Evolutionary conservation across 768 basidiomycete species (phyloP).

Genomic region (Auricularia sp.): DNA sequence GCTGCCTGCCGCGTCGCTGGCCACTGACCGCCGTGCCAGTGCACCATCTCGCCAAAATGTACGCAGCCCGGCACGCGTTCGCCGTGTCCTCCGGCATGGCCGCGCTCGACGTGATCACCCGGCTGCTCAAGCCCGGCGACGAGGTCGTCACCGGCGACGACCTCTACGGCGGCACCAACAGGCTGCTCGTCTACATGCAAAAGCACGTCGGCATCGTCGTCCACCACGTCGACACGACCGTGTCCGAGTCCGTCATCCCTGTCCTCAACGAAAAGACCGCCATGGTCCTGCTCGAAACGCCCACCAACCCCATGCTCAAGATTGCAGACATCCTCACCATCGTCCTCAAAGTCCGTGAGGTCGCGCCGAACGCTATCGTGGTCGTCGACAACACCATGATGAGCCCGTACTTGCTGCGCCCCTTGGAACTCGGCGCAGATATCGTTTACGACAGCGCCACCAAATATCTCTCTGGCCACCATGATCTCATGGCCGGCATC

Average conservation of each 20-base stretch:
- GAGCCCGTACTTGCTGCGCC: constrained; percentile 94
- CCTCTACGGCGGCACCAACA: constrained; percentile 95
- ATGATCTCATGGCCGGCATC: constrained; percentile 97
- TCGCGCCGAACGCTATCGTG: constrained; percentile 67
- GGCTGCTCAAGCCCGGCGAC: constrained; percentile 89
- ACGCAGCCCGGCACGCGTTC: constrained; percentile 82
- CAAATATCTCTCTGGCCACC: constrained; percentile 95
- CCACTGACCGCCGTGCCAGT: constrained; percentile 28
- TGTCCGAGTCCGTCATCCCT: constrained; percentile 50
- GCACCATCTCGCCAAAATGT: constrained; percentile 95
- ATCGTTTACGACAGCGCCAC: constrained; percentile 97
- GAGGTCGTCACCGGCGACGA: constrained; percentile 95
- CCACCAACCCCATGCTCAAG: constrained; percentile 94
- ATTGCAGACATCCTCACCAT: constrained; percentile 84
- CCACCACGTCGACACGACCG: constrained; percentile 88
- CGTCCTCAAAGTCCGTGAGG: constrained; percentile 71
- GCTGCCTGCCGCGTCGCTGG: too few species aligned
- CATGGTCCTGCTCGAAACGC: constrained; percentile 95
- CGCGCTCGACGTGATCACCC: constrained; percentile 88
- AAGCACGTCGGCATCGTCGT: constrained; percentile 82
- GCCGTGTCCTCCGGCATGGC: constrained; percentile 97
- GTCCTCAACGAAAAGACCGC: constrained; percentile 66
- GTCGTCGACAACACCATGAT: constrained; percentile 99
- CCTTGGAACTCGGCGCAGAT: constrained; percentile 91
- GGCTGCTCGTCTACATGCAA: constrained; percentile 80